phyloP scores from a whole-genome alignment of 2,329 filamentous ascomycete species.

The Penicillium sp. region DNA sequence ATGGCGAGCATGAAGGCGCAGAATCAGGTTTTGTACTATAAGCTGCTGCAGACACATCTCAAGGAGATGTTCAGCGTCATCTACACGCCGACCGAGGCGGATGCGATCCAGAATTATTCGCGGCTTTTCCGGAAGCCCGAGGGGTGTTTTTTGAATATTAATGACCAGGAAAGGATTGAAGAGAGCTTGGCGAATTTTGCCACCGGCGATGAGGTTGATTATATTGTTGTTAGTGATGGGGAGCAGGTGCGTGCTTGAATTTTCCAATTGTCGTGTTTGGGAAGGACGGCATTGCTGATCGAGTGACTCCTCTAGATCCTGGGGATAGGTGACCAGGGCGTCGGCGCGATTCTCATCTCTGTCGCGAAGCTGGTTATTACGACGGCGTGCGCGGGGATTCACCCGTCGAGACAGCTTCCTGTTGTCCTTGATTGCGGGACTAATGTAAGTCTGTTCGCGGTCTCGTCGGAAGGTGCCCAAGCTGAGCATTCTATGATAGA shows the following conservation, averaged over 20 bases:
- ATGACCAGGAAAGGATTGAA: conserved; percentile 68
- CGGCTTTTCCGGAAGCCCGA: conserved; percentile 76
- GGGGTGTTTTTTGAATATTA: conserved; percentile 80
- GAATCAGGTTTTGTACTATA: conserved; percentile 82
- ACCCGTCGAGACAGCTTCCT: conserved; percentile 76
- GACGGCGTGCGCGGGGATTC: conserved; percentile 84
- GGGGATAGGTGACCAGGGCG: conserved; percentile 87
- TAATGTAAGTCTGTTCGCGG: conserved; percentile 51
- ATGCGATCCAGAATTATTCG: conserved; percentile 85
- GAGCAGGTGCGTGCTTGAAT: conserved; percentile 47
- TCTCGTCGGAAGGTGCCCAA: no score
- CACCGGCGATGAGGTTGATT: conserved; percentile 74
- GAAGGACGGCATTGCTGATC: no score
- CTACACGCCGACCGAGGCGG: conserved; percentile 80
- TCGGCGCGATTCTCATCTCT: conserved; percentile 82
- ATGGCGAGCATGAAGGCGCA: conserved; percentile 84
- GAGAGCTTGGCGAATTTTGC: conserved; percentile 72
- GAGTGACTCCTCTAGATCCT: conserved; percentile 63
- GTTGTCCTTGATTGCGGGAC: conserved; percentile 88
- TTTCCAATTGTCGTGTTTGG: no score
- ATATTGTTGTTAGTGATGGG: conserved; percentile 82
- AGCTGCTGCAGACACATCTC: conserved; percentile 27
- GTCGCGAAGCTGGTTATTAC: conserved; percentile 82
- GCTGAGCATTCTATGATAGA: conserved; percentile 46
- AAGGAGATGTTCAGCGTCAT: conserved; percentile 21